Evolutionary conservation across 2,329 filamentous ascomycete species (phyloP), one percentile per base, ranked within the genome.

Genomic region (Ciborinia camelliae): DNA sequence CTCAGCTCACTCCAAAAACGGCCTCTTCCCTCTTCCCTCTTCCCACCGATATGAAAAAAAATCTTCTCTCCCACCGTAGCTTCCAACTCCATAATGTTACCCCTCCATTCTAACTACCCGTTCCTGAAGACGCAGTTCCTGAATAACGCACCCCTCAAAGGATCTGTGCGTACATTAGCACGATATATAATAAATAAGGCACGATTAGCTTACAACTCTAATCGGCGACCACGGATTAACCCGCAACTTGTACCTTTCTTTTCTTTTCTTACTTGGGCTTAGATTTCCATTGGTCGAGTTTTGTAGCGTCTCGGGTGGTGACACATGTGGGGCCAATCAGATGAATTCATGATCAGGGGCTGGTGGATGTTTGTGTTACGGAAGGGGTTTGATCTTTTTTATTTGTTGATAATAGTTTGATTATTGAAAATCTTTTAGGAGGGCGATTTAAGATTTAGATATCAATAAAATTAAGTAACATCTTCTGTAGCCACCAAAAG

Each of bases 161-260:
- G 37, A 28, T 28, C 53, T 15, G n/a, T 53, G 51, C 32, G 37
- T 54, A 35, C 30, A 6, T 52, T 35, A 52, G 50, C 50, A 18
- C 30, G 35, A 7, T 30, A n/a, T n/a, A n/a, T n/a, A n/a, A n/a
- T n/a, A n/a, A n/a, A n/a, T n/a, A n/a, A n/a, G n/a, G n/a, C n/a
- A n/a, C n/a, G n/a, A n/a, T 48, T 51, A 35, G 20, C 28, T 23
- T n/a, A n/a, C 1, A 59, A 32, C 39, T 26, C 58, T 61, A 23
- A 62, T 62, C 48, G 35, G 59, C 59, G 48, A 53, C 47, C 26
- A 62, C 35, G 48, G 48, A 53, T 62, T 48, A 43, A 18, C 28
- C 37, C 48, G 26, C 59, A n/a, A 9, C 47, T 18, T 18, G 9
- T 18, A 15, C 1, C 35, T 20, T 8, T 45, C 2, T 23, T 0